Percentiles rank a stretch among this genome's conserved stretches.
Evolutionary conservation across 371 early-diverging fungal species (phyloP).

Genomic region (Apophysomyces ossiformis): DNA sequence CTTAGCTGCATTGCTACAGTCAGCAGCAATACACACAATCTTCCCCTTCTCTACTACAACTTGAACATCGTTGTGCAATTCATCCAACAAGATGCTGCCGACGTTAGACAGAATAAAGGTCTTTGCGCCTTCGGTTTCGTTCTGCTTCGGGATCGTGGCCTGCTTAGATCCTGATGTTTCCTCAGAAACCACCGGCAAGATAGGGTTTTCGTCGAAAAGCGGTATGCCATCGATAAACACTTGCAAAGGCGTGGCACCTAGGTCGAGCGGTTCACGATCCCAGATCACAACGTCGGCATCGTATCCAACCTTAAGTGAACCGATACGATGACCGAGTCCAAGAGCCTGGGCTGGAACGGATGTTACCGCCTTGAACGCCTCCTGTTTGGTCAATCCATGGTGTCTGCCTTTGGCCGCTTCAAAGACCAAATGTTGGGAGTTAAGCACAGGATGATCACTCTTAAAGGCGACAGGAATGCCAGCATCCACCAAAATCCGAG

Average conservation of each 20-base stretch:
- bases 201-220: conserved; percentile 45
- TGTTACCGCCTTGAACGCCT: conserved; percentile 72
- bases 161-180: conserved; percentile 7
- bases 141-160: not conserved
- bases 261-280: conserved; percentile 63
- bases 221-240: conserved; percentile 75
- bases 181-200: not conserved
- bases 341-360: conserved; percentile 72
- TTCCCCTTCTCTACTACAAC: conserved; percentile 51
- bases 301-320: conserved; percentile 64
- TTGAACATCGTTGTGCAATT: conserved; percentile 24
- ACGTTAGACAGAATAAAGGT: conserved; percentile 41
- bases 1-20: conserved; percentile 24
- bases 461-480: conserved; percentile 76
- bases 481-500: conserved; percentile 65
- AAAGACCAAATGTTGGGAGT: conserved; percentile 70
- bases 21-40: conserved; percentile 47
- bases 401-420: conserved; percentile 78
- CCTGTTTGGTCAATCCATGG: conserved; percentile 64
- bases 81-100: conserved; percentile 32
- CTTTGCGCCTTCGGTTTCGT: conserved; percentile 11
- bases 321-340: conserved; percentile 74
- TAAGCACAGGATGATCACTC: conserved; percentile 77
- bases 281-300: conserved; percentile 81
- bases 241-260: conserved; percentile 73